Evolutionary conservation across 345 rosid species (phyloP).

Genomic region (Citrus glauca): DNA sequence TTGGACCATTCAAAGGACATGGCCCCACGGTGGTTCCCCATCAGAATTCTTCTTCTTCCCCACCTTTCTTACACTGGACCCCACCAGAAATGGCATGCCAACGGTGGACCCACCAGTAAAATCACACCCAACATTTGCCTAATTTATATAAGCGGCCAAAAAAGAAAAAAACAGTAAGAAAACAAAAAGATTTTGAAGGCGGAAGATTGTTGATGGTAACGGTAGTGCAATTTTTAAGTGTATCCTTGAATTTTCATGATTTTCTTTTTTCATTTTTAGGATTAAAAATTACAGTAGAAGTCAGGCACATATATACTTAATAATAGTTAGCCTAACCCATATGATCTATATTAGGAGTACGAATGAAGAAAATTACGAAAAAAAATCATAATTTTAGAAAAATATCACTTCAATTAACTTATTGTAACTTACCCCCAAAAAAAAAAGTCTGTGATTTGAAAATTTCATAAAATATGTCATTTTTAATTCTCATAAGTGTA

Average conservation of each 20-base stretch:
- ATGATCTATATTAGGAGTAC: too few species aligned
- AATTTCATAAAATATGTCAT: too few species aligned
- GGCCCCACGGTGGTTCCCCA: slow-evolving; percentile 23
- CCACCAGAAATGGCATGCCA: slow-evolving; percentile 23
- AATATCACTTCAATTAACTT: too few species aligned
- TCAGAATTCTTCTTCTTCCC: background rate
- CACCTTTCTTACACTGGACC: background rate
- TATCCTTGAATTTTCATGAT: background rate
- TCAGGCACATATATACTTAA: too few species aligned
- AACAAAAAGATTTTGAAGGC: background rate
- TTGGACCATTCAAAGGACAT: slow-evolving; percentile 24
- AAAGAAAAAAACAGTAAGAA: background rate
- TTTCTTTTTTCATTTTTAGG: too few species aligned
- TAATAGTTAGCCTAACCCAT: too few species aligned
- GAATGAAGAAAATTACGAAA: too few species aligned
- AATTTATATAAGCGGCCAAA: background rate
- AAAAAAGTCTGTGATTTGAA: too few species aligned
- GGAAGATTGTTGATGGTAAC: background rate
- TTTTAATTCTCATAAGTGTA: too few species aligned
- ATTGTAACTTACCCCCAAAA: too few species aligned
- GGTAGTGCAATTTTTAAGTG: background rate
- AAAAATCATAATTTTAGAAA: too few species aligned
- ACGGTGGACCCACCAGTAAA: slow-evolving; percentile 13
- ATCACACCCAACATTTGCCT: background rate
- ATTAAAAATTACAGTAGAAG: too few species aligned